Conservation (phyloP, 768 basidiomycete species). For the Boletus sp. region DNA sequence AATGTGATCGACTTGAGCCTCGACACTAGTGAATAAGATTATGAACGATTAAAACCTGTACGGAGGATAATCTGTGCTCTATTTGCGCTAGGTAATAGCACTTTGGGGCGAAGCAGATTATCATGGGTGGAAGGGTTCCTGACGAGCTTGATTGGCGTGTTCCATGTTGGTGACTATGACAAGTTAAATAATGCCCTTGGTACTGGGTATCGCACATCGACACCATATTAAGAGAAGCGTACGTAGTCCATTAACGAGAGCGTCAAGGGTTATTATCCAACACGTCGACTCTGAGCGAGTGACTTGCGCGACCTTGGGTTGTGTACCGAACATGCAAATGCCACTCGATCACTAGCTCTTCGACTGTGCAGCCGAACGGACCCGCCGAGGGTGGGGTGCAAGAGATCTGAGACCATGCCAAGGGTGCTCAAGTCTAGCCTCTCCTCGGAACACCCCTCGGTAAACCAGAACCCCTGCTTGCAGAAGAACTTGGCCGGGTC, state of each 20-base stretch:
- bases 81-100: not conserved
- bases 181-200: not conserved
- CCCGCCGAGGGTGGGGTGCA: not conserved
- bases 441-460: slow-evolving; percentile 26
- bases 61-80: not conserved
- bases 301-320: not conserved
- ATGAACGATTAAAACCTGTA: no score
- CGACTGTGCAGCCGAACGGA: not conserved
- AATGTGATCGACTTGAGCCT: no score
- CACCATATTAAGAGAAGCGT: not conserved
- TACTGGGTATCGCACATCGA: slow-evolving; percentile 2
- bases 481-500: slow-evolving; percentile 22
- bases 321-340: not conserved
- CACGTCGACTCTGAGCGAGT: not conserved
- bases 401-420: not conserved
- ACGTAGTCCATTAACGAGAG: slow-evolving; percentile 5
- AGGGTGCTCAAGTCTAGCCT: slow-evolving; percentile 11
- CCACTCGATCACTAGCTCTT: not conserved
- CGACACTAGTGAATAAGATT: not conserved
- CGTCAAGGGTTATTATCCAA: not conserved
- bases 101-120: not conserved
- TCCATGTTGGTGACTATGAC: not conserved
- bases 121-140: no score
- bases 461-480: slow-evolving; percentile 26
- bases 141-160: not conserved